These are phyloP conservation scores for Fusarium illudens DNA, from an alignment of 2,329 filamentous ascomycete genomes.

Conservation along the genomic window DNA sequence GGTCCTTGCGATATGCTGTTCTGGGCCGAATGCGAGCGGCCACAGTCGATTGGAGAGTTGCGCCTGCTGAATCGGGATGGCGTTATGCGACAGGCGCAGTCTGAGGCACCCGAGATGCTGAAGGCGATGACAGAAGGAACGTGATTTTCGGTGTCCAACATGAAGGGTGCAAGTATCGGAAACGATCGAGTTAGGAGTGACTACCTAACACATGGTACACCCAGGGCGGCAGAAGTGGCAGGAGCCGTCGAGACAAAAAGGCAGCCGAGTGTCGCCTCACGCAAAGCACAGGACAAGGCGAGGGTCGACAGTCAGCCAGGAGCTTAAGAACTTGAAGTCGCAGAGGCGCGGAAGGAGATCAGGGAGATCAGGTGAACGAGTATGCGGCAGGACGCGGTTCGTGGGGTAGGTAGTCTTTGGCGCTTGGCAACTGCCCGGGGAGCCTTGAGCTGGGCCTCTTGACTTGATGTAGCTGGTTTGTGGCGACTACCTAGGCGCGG, in stretches of 20 bases:
- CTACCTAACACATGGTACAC: conserved; percentile 9
- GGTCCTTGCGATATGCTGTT: conserved; percentile 13
- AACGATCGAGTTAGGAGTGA: not conserved
- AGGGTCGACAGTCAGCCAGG: not conserved
- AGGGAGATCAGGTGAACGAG: conserved; percentile 7
- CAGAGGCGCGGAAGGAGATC: not conserved
- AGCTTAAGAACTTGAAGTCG: not conserved
- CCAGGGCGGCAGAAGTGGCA: not conserved
- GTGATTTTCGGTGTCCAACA: conserved; percentile 5
- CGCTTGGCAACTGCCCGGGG: conserved; percentile 13
- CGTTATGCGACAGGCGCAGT: not conserved
- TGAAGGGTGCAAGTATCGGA: conserved; percentile 7
- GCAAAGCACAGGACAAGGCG: conserved; percentile 1
- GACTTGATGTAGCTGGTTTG: conserved; percentile 3
- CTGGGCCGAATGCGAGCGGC: conserved; percentile 5
- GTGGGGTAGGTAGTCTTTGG: conserved; percentile 15
- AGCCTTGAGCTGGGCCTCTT: not conserved
- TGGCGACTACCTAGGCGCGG: not conserved
- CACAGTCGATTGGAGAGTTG: conserved; percentile 1
- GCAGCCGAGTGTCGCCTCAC: not conserved
- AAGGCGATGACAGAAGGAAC: not conserved
- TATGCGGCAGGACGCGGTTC: conserved; percentile 8
- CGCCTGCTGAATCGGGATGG: not conserved
- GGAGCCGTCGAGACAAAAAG: not conserved
- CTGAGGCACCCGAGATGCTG: not conserved